Conservation (phyloP, 768 basidiomycete species). For the Lentinula boryana region DNA sequence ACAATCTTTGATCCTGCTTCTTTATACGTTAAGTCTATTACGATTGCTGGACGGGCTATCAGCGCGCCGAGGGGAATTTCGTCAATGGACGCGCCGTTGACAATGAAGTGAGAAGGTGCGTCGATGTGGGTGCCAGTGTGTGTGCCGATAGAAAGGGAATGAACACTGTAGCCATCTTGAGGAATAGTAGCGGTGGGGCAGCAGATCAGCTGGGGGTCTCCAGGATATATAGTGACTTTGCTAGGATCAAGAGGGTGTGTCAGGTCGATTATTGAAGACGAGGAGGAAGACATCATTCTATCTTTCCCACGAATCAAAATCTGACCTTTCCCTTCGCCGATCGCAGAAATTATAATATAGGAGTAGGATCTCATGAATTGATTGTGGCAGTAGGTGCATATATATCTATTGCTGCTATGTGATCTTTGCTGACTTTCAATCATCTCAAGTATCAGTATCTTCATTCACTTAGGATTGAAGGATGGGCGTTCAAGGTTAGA, state of each 20-base stretch:
- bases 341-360: no score
- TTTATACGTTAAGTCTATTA: conserved; percentile 49
- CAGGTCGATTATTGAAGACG: conserved; percentile 41
- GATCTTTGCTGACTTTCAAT: background rate
- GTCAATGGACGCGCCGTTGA: conserved; percentile 49
- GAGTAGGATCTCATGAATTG: background rate
- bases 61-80: conserved; percentile 49
- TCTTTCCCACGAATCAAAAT: background rate
- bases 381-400: background rate
- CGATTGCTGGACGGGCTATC: conserved; percentile 41
- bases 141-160: conserved; percentile 49
- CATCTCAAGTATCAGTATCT: background rate
- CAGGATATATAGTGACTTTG: conserved; percentile 46
- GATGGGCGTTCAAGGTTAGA: background rate
- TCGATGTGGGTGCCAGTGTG: conserved; percentile 81
- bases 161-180: conserved; percentile 45
- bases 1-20: conserved; percentile 39
- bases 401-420: background rate
- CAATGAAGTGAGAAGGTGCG: conserved; percentile 69
- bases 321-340: no score
- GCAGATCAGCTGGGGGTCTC: conserved; percentile 44
- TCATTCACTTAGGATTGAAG: background rate
- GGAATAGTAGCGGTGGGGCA: conserved; percentile 31
- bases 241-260: conserved; percentile 40
- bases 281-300: background rate